A percentile compares a stretch with the other conserved stretches of the same genome.
phyloP scores from a whole-genome alignment of 1,284 basidiomycete genomes.

The Malassezia pachydermatis region DNA sequence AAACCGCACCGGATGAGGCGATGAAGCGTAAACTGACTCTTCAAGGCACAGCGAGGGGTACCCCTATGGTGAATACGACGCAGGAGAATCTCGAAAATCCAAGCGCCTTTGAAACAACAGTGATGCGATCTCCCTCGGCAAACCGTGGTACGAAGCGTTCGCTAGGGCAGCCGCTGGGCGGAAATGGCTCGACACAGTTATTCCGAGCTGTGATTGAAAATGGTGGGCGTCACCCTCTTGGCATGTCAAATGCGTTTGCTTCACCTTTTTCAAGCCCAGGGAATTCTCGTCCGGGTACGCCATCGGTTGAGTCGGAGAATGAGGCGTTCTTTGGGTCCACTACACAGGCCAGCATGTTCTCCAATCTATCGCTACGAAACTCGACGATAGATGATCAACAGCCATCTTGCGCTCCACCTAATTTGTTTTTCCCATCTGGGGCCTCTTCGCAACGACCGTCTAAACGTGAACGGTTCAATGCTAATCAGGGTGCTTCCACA shows the following conservation, averaged over 20 bases:
- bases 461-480: constrained; percentile 34
- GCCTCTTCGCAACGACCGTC: constrained; percentile 24
- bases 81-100: constrained; percentile 29
- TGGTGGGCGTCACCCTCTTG: constrained; percentile 30
- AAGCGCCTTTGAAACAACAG: constrained; percentile 40
- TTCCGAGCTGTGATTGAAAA: constrained; percentile 44
- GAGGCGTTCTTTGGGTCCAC: constrained; percentile 36
- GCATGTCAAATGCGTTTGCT: constrained; percentile 35
- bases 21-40: neutral
- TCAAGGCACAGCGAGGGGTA: constrained; percentile 5
- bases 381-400: constrained; percentile 36
- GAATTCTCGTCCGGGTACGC: constrained; percentile 40
- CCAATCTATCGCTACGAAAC: constrained; percentile 37
- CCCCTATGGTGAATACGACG: constrained; percentile 18
- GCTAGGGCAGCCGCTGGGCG: constrained; percentile 32
- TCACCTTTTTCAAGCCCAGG: constrained; percentile 47
- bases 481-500: neutral
- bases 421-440: constrained; percentile 45
- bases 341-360: constrained; percentile 38
- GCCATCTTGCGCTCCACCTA: constrained; percentile 47
- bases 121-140: constrained; percentile 33
- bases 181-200: constrained; percentile 32
- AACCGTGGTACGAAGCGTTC: constrained; percentile 44
- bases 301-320: constrained; percentile 29
- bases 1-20: neutral